phyloP scores from a whole-genome alignment of 2,329 filamentous ascomycete species.

The Diaporthe sp. region DNA sequence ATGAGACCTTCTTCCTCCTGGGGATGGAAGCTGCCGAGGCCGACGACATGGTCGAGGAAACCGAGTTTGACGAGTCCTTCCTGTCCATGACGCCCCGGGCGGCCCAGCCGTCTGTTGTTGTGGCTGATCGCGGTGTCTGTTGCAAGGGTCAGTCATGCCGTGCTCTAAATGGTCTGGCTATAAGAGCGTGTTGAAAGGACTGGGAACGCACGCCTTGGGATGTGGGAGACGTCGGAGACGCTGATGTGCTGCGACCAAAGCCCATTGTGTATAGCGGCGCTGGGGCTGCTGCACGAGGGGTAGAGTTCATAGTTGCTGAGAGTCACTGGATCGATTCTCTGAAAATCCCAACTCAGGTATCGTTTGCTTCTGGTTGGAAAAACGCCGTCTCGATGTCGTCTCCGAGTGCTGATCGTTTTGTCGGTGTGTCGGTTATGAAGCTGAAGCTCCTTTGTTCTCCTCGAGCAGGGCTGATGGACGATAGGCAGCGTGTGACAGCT shows the following conservation, averaged over 20 bases:
- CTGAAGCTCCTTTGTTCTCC: not conserved
- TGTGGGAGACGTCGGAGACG: constrained; percentile 40
- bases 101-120: not conserved
- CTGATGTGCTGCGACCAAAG: constrained; percentile 5
- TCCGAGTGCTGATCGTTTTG: not conserved
- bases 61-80: constrained; percentile 35
- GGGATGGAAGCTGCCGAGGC: constrained; percentile 21
- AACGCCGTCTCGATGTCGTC: not conserved
- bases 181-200: not conserved
- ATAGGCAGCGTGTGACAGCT: not conserved
- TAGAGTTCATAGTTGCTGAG: constrained; percentile 36
- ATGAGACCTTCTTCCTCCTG: constrained; percentile 34
- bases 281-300: constrained; percentile 38
- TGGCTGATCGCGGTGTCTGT: constrained; percentile 33
- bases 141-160: not conserved
- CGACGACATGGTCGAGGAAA: constrained; percentile 31
- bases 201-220: constrained; percentile 38
- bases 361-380: not conserved
- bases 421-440: not conserved
- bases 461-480: constrained; percentile 1
- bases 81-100: not conserved
- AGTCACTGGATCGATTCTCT: not conserved
- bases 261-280: constrained; percentile 39
- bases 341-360: too few relatives aligned
- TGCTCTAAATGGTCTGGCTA: not conserved